phyloP scores from a whole-genome alignment of 495 filamentous ascomycete genomes.

The Delitschia confertaspora region DNA sequence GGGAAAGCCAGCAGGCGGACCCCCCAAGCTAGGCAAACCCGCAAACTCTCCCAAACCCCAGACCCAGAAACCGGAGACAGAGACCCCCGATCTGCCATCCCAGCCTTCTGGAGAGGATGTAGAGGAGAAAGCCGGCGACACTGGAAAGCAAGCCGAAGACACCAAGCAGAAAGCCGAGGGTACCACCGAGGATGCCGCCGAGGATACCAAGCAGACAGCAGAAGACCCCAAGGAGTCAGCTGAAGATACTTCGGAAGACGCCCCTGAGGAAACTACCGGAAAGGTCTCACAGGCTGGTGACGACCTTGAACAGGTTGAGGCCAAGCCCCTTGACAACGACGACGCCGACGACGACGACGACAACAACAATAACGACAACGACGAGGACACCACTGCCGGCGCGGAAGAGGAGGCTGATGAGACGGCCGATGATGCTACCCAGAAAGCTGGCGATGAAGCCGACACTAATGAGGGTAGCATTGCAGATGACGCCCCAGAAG shows the following conservation, averaged over 20 bases:
- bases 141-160: conserved; percentile 6
- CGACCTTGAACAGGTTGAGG: conserved; percentile 32
- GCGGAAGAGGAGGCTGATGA: conserved; percentile 27
- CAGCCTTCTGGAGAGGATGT: conserved; percentile 25
- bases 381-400: conserved; percentile 27
- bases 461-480: conserved; percentile 28
- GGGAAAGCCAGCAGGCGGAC: conserved; percentile 28
- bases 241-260: conserved; percentile 16
- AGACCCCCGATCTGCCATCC: conserved; percentile 32
- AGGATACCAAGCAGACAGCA: conserved; percentile 25
- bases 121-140: conserved; percentile 8
- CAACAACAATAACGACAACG: conserved; percentile 21
- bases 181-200: conserved; percentile 1
- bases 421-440: conserved; percentile 29
- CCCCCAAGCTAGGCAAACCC: conserved; percentile 38
- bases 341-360: conserved; percentile 32
- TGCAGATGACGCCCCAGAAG: conserved; percentile 31
- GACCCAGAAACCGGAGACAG: conserved; percentile 29
- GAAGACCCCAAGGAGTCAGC: not conserved
- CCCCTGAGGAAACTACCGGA: conserved; percentile 27
- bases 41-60: conserved; percentile 22
- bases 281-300: conserved; percentile 31
- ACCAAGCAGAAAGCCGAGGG: conserved; percentile 1
- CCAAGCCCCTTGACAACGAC: conserved; percentile 35
- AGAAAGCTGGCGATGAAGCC: conserved; percentile 34